Base-by-base conservation (phyloP, 2,329 filamentous ascomycete species). In the Chrysosphaeria jannelii region DNA sequence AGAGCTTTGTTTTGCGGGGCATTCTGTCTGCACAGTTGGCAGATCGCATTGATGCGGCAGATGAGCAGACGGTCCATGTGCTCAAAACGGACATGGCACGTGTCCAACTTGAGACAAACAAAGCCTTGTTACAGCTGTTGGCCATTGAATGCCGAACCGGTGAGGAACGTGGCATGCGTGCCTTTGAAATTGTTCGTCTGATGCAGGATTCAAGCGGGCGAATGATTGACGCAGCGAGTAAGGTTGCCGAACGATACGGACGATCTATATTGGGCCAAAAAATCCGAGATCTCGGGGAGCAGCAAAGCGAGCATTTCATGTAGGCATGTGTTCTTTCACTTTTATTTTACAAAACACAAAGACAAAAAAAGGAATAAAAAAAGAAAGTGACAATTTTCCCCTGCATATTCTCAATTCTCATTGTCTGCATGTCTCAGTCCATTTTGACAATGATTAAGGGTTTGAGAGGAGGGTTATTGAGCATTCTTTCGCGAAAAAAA, bases 101-200 rank as follows among this genome's bases (percentile, higher is more conserved):
- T 19, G 55, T 76, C 26, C 74, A 89, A 42, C 49, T 88, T 21
- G 75, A 88, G 21, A 62, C 89, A 18, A 79, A 97, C 48, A 90
- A 90, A 48, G 64, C 69, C 20, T 51, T 97, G 23, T 50, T 97
- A 31, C 78, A 91, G 48, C 57, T 93, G 40, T 51, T 97, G 37
- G 79, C 75, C 3, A 51, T 69, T 5, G 85, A 93, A 48, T 97
- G 85, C 41, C 64, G 78, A 28, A 75, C 85, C 33, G 76, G 78
- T 21, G 85, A 97, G 42, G 79, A 93, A 31, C 57, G 71, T 14
- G 81, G 79, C 5, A 91, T 91, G 76, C 76, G 81, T 33, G 81
- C 81, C 1, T 50, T 97, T 17, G 88, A 97, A 46, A 58, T 93
- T 36, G 85, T 89, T 14, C 54, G 59, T 30, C 50, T 97, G 36